phyloP scores from a whole-genome alignment of 23 red algal species.

The Gracilariopsis chorda region DNA sequence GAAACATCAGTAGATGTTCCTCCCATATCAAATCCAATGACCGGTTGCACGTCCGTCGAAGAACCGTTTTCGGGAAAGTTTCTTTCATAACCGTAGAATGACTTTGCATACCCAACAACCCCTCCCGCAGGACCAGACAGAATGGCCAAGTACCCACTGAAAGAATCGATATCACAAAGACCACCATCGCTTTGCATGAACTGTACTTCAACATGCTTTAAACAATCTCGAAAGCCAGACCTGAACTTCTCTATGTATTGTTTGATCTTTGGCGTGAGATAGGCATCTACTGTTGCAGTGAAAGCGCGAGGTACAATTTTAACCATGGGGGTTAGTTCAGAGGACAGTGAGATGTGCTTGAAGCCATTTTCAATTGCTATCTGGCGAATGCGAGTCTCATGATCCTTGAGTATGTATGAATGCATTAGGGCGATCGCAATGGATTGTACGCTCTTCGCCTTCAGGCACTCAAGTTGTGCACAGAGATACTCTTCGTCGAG shows the following conservation, averaged over 20 bases:
- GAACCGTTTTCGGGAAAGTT: neutral
- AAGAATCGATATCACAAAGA: constrained; percentile 78
- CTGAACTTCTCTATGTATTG: constrained; percentile 78
- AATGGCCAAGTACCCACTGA: constrained; percentile 84
- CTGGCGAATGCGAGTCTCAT: constrained; percentile 64
- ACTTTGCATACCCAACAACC: constrained; percentile 83
- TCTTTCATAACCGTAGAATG: constrained; percentile 33
- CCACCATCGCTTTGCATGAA: constrained; percentile 99
- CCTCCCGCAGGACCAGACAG: constrained; percentile 96
- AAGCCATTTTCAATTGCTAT: constrained; percentile 58
- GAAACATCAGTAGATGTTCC: constrained; percentile 98
- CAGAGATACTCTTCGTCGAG: constrained; percentile 40
- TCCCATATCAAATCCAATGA: constrained; percentile 99
- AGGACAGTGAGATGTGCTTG: constrained; percentile 74
- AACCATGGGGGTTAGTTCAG: constrained; percentile 85
- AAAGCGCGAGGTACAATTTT: constrained; percentile 86
- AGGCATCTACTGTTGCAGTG: constrained; percentile 88
- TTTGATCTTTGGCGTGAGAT: constrained; percentile 87
- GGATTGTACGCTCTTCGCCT: constrained; percentile 56
- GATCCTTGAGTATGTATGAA: constrained; percentile 79
- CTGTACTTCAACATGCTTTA: constrained; percentile 73
- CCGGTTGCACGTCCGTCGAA: constrained; percentile 1
- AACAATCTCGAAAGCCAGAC: constrained; percentile 57
- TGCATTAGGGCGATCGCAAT: constrained; percentile 90
- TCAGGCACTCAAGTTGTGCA: neutral